These are phyloP conservation scores for Lumnitzera littorea DNA, from an alignment of 345 rosid species.

Conservation along the genomic window DNA sequence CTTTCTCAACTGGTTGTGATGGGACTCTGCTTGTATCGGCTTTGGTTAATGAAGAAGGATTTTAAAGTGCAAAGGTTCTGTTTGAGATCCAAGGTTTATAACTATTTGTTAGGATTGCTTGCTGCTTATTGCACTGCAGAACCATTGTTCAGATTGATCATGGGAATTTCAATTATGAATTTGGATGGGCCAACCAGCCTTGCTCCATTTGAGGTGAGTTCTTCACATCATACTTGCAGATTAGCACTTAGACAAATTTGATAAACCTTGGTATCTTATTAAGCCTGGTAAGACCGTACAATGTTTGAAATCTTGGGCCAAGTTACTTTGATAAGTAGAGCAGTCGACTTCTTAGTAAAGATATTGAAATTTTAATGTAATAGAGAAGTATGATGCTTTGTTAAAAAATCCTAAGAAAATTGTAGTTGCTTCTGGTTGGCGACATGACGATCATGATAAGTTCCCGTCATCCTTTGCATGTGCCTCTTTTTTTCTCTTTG, in stretches of 20 bases:
- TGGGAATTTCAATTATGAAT: slow-evolving; percentile 78
- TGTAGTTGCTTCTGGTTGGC: no score
- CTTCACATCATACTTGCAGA: no score
- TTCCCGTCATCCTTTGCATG: no score
- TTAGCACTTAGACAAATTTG: no score
- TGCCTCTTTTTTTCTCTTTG: no score
- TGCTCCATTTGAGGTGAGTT: slow-evolving; percentile 87
- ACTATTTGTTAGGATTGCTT: slow-evolving; percentile 53
- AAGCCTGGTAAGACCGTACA: not conserved
- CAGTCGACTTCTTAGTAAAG: no score
- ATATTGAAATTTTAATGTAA: no score
- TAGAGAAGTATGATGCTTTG: no score
- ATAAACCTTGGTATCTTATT: not conserved
- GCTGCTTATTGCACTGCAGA: slow-evolving; percentile 69
- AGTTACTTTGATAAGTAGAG: no score
- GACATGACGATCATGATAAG: no score
- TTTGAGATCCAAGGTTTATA: slow-evolving; percentile 72
- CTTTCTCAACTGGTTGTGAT: slow-evolving; percentile 61
- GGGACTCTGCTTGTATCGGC: slow-evolving; percentile 60
- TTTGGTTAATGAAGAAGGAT: slow-evolving; percentile 72
- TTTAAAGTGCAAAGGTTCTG: slow-evolving; percentile 52
- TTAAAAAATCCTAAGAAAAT: no score
- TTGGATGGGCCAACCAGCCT: slow-evolving; percentile 64
- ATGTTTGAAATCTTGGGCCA: no score
- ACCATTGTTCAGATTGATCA: slow-evolving; percentile 80